Evolutionary conservation across 371 early-diverging fungal species (phyloP).

Genomic region (Blyttiomyces sp.): DNA sequence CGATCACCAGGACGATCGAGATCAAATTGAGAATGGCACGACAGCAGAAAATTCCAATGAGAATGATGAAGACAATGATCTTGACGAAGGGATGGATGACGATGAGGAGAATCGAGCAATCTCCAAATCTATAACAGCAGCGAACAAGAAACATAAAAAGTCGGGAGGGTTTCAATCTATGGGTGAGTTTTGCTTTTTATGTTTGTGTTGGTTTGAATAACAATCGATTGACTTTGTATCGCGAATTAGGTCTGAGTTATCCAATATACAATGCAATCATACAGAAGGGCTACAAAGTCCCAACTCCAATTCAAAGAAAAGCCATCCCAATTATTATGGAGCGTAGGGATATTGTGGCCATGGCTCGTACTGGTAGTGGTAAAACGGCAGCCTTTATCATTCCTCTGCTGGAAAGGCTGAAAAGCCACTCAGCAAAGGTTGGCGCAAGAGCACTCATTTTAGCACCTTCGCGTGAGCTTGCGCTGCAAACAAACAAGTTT

Average conservation of each 20-base stretch:
- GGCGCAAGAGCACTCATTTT: conserved; percentile 86
- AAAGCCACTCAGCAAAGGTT: conserved; percentile 80
- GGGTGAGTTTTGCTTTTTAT: conserved; percentile 56
- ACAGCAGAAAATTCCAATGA: background rate
- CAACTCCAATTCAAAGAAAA: conserved; percentile 98
- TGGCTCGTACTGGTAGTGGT: conserved; percentile 98
- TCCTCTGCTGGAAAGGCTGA: conserved; percentile 88
- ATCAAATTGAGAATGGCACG: background rate
- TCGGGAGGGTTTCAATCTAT: conserved; percentile 96
- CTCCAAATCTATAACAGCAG: conserved; percentile 31
- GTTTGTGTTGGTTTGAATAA: background rate
- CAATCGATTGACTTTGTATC: background rate
- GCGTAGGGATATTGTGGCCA: conserved; percentile 92
- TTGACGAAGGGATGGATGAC: conserved; percentile 5
- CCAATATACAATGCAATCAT: conserved; percentile 81
- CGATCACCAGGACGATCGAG: background rate
- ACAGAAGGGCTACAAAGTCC: conserved; percentile 91
- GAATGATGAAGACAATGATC: conserved; percentile 1
- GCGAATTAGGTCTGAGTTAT: conserved; percentile 69
- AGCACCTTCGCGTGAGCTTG: conserved; percentile 94
- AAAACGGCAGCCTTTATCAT: conserved; percentile 98
- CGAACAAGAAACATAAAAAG: conserved; percentile 86
- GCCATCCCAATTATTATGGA: conserved; percentile 89
- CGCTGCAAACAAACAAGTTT: conserved; percentile 93
- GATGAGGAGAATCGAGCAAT: conserved; percentile 23